Conservation (phyloP, 768 basidiomycete species). For the Arthromyces matolae region DNA sequence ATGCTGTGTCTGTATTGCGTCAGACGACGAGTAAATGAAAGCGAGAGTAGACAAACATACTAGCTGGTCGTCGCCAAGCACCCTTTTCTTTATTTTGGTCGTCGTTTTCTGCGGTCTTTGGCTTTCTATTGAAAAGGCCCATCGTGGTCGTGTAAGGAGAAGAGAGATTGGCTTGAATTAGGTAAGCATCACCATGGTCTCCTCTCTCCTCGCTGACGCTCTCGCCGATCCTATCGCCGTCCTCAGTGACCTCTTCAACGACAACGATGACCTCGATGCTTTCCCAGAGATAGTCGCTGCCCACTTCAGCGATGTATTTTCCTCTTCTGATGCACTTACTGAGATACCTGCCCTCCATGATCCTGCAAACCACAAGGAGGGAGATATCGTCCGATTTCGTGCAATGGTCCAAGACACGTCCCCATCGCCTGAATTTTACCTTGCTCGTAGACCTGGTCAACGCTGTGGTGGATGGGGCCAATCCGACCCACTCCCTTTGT, state of each 20-base stretch:
- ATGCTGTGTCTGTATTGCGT: constrained; percentile 76
- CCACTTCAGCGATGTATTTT: constrained; percentile 46
- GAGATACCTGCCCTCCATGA: constrained; percentile 59
- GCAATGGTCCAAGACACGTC: constrained; percentile 86
- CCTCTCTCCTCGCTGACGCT: constrained; percentile 44
- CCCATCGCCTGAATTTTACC: constrained; percentile 66
- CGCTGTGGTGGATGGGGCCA: constrained; percentile 77
- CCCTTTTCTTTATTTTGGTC: constrained; percentile 79
- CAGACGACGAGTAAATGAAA: constrained; percentile 17
- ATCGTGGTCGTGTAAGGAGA: constrained; percentile 22
- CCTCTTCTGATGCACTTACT: constrained; percentile 34
- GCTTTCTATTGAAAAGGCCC: constrained; percentile 52
- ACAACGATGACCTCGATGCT: constrained; percentile 22
- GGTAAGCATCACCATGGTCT: constrained; percentile 52
- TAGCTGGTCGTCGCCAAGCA: constrained; percentile 81
- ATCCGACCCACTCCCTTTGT: constrained; percentile 25
- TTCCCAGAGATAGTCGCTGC: constrained; percentile 42
- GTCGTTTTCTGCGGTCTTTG: constrained; percentile 25
- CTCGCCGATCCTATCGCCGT: constrained; percentile 45
- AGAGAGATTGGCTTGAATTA: constrained; percentile 22
- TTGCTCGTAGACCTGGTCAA: constrained; percentile 40
- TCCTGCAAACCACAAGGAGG: constrained; percentile 44
- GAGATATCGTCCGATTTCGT: constrained; percentile 67
- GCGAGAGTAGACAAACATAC: constrained; percentile 39
- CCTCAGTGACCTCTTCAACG: constrained; percentile 46